Conservation (phyloP, 2,329 filamentous ascomycete species). For the Colletotrichum liaoningense region DNA sequence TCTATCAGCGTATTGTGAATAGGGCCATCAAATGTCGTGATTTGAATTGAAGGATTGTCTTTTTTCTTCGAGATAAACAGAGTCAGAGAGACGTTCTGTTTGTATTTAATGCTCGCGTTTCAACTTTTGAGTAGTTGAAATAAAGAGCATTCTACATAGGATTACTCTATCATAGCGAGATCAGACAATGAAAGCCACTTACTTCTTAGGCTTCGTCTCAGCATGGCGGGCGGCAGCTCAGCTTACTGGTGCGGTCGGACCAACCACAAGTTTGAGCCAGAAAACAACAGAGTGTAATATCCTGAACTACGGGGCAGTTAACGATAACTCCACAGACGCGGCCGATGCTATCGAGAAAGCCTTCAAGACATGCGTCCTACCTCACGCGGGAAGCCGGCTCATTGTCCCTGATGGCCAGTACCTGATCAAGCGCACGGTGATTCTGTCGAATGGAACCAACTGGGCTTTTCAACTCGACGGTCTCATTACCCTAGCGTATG, state of each 20-base stretch:
- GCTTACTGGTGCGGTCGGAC: not conserved
- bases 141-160: not conserved
- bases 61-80: not conserved
- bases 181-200: not conserved
- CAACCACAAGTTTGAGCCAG: not conserved
- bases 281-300: not conserved
- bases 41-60: not conserved
- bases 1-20: not conserved
- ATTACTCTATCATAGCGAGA: not conserved
- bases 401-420: not conserved
- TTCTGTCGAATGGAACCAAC: not conserved
- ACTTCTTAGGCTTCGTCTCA: not conserved
- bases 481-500: not conserved
- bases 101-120: not conserved
- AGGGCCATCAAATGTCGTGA: not conserved
- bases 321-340: not conserved
- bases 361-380: not conserved
- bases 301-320: not conserved
- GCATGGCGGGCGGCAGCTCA: not conserved
- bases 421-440: not conserved
- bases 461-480: not conserved
- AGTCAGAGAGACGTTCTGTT: not conserved
- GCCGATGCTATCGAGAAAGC: not conserved
- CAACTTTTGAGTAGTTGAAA: not conserved
- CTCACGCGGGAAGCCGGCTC: not conserved